Evolutionary conservation across 108 stramenopile genomes (phyloP).

Genomic region (Cyclotella cryptica): DNA sequence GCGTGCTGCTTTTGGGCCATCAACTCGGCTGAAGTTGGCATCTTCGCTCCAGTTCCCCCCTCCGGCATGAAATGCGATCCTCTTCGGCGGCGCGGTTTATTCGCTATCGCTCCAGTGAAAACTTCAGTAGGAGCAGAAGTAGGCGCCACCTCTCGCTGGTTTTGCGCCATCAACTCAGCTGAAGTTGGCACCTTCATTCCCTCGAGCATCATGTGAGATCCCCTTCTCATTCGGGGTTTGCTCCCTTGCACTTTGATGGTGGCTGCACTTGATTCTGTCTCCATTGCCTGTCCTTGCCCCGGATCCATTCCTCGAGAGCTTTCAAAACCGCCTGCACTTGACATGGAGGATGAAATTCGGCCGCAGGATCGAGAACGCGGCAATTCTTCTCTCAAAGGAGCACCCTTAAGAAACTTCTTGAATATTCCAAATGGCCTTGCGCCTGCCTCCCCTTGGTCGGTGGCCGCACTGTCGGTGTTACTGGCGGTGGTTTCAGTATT

Average conservation of each 20-base stretch:
- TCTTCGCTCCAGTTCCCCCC: background rate
- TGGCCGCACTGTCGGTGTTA: background rate
- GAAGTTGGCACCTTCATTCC: conserved; percentile 19
- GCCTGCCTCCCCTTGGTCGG: background rate
- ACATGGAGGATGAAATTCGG: background rate
- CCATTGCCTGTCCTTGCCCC: background rate
- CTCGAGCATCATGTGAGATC: conserved; percentile 15
- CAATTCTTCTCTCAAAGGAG: too few relatives aligned
- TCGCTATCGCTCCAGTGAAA: conserved; percentile 2
- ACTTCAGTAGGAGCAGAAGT: background rate
- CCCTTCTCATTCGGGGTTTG: conserved; percentile 11
- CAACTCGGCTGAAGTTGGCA: conserved; percentile 35
- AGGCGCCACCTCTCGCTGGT: background rate
- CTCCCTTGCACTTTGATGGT: conserved; percentile 9
- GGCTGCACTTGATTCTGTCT: background rate
- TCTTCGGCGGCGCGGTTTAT: conserved; percentile 33
- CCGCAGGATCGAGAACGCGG: too few relatives aligned
- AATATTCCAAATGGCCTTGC: background rate
- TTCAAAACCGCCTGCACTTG: background rate
- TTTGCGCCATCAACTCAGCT: conserved; percentile 21
- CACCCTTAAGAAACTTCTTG: background rate
- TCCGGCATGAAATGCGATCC: conserved; percentile 29
- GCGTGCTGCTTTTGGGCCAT: conserved; percentile 26
- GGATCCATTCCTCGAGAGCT: too few relatives aligned
- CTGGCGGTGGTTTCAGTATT: background rate